Conservation (phyloP, 163 green algal genomes). For the Coccomyxa subellipsoidea region DNA sequence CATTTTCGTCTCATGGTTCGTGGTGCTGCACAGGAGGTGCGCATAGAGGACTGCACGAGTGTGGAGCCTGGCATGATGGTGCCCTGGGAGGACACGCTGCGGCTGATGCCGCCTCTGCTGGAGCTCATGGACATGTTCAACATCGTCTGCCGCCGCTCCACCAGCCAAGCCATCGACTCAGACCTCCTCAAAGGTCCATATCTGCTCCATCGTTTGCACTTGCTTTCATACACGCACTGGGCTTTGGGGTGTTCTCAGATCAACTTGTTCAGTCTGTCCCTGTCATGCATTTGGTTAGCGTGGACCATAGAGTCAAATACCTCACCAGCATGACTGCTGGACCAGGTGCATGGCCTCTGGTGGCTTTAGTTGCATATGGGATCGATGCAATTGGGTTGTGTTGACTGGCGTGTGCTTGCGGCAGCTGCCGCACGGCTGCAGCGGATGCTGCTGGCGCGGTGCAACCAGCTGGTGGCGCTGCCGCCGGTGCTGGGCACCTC, state of each 20-base stretch:
- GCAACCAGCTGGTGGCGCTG: not conserved
- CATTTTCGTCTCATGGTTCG: too few relatives aligned
- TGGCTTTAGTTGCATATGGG: not conserved
- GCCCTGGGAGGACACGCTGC: not conserved
- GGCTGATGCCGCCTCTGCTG: constrained; percentile 2
- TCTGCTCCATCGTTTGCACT: not conserved
- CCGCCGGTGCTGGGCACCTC: not conserved
- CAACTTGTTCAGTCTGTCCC: too few relatives aligned
- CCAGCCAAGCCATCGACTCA: not conserved
- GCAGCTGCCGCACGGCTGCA: not conserved
- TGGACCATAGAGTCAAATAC: too few relatives aligned
- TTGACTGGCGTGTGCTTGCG: not conserved
- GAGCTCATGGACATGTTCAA: constrained; percentile 7
- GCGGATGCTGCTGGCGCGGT: not conserved
- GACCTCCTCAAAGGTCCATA: not conserved
- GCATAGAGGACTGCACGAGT: constrained; percentile 4
- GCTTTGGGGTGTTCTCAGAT: too few relatives aligned
- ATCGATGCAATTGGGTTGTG: not conserved
- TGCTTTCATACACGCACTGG: not conserved
- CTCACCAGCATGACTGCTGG: too few relatives aligned
- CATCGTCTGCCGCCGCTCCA: not conserved
- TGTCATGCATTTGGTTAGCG: too few relatives aligned
- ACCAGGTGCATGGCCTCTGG: too few relatives aligned
- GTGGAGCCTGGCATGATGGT: not conserved
- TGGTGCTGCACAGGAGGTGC: not conserved